Conservation (phyloP, 345 rosid genomes). For the Laguncularia racemosa region DNA sequence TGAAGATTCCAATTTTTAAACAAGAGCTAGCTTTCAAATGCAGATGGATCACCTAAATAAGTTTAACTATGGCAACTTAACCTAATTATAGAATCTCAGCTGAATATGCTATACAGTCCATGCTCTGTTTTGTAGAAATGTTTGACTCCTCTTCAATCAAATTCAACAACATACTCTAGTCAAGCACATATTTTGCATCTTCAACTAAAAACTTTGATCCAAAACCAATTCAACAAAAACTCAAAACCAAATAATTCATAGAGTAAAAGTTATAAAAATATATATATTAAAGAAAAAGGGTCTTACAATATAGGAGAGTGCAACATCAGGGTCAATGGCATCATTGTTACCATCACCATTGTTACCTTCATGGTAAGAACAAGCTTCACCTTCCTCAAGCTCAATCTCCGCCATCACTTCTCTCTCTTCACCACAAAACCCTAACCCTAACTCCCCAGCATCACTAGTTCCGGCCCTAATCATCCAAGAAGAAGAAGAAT, state of each 20-base stretch:
- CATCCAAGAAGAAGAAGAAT: constrained; percentile 7
- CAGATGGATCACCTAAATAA: too few species aligned
- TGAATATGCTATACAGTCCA: too few species aligned
- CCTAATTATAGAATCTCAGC: too few species aligned
- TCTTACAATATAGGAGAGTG: constrained; percentile 20
- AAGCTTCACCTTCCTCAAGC: constrained; percentile 37
- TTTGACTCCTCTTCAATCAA: too few species aligned
- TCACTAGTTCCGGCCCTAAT: constrained; percentile 24
- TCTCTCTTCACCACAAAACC: constrained; percentile 13
- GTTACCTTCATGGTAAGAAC: constrained; percentile 11
- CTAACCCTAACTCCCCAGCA: constrained; percentile 26
- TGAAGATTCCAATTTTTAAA: too few species aligned
- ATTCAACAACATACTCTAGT: too few species aligned
- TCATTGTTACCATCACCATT: constrained; percentile 8
- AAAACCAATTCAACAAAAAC: background rate
- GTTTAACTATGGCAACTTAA: too few species aligned
- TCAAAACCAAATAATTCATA: background rate
- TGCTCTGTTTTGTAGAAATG: too few species aligned
- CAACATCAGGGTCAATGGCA: constrained; percentile 12
- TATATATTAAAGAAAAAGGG: background rate
- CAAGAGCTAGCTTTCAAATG: too few species aligned
- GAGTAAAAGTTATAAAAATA: background rate
- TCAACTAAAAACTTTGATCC: background rate
- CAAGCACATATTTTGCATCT: too few species aligned
- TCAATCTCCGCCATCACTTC: constrained; percentile 30